phyloP scores from a whole-genome alignment of 768 basidiomycete genomes.

The Flagelloscypha sp. region DNA sequence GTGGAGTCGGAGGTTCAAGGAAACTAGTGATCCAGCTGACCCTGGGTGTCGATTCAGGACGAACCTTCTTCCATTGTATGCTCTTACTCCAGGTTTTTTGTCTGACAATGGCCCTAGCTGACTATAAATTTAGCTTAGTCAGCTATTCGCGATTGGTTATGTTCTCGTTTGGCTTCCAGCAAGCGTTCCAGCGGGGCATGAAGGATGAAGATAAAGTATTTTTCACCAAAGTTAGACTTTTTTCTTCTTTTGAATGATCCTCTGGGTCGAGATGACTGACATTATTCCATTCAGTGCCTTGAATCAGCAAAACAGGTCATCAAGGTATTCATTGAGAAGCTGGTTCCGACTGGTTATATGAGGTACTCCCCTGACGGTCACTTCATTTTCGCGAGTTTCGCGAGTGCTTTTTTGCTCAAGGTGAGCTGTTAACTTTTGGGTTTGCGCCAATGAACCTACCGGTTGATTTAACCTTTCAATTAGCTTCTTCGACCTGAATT shows the following conservation, averaged over 20 bases:
- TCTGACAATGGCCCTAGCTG: constrained; percentile 7
- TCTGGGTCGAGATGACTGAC: not conserved
- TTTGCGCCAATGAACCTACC: not conserved
- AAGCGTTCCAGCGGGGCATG: constrained; percentile 67
- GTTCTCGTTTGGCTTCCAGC: constrained; percentile 83
- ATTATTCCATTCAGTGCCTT: constrained; percentile 41
- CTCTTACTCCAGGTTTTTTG: constrained; percentile 5
- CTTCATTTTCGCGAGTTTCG: constrained; percentile 74
- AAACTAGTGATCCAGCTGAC: constrained; percentile 52
- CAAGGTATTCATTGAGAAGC: constrained; percentile 50
- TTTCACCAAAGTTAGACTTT: constrained; percentile 49
- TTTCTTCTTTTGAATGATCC: not conserved
- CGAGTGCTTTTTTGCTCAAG: constrained; percentile 78
- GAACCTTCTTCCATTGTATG: constrained; percentile 67
- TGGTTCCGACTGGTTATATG: constrained; percentile 70
- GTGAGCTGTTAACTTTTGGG: constrained; percentile 25
- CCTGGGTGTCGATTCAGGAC: constrained; percentile 52
- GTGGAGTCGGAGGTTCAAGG: constrained; percentile 51
- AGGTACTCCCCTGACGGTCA: constrained; percentile 77
- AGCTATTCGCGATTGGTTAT: constrained; percentile 75
- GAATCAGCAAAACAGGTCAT: constrained; percentile 64
- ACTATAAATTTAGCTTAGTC: constrained; percentile 42
- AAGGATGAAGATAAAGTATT: constrained; percentile 54
- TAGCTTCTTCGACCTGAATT: constrained; percentile 72
- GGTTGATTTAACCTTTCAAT: constrained; percentile 1